Evolutionary conservation across 2,329 filamentous ascomycete species (phyloP).

Genomic region (Penicillium sumatraense): DNA sequence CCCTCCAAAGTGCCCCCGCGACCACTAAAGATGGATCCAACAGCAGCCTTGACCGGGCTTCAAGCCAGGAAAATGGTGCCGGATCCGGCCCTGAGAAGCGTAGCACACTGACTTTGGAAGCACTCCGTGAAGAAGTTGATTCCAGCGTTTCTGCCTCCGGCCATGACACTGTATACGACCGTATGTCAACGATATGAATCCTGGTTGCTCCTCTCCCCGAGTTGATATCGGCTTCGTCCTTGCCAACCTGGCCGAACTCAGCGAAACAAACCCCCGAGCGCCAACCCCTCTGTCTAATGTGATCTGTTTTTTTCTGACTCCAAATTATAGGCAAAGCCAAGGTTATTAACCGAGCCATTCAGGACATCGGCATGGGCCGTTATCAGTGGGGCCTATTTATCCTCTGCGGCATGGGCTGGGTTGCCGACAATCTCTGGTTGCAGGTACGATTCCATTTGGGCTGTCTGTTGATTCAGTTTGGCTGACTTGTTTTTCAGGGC

Average conservation of each 20-base stretch:
- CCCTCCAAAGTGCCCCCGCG: conserved; percentile 50
- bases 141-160: conserved; percentile 60
- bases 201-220: conserved; percentile 15
- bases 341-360: conserved; percentile 81
- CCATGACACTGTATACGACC: conserved; percentile 72
- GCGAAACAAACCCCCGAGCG: not conserved
- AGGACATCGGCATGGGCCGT: conserved; percentile 84
- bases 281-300: not conserved
- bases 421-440: conserved; percentile 81
- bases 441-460: conserved; percentile 63
- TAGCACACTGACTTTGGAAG: conserved; percentile 66
- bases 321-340: conserved; percentile 67
- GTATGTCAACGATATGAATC: conserved; percentile 56
- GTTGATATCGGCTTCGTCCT: conserved; percentile 9
- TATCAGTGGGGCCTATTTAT: conserved; percentile 86
- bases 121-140: conserved; percentile 69
- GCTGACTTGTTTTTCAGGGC: conserved; percentile 57
- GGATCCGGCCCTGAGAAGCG: conserved; percentile 13
- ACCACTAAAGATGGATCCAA: conserved; percentile 34
- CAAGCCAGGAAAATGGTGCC: conserved; percentile 43
- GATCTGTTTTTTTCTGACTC: not conserved
- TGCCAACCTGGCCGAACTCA: not conserved
- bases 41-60: conserved; percentile 35
- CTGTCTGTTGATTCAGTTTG: too few relatives aligned
- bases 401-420: conserved; percentile 84